Evolutionary conservation across 768 basidiomycete species (phyloP), one percentile per base, ranked within the genome.

Genomic region (Mrakia gelida): DNA sequence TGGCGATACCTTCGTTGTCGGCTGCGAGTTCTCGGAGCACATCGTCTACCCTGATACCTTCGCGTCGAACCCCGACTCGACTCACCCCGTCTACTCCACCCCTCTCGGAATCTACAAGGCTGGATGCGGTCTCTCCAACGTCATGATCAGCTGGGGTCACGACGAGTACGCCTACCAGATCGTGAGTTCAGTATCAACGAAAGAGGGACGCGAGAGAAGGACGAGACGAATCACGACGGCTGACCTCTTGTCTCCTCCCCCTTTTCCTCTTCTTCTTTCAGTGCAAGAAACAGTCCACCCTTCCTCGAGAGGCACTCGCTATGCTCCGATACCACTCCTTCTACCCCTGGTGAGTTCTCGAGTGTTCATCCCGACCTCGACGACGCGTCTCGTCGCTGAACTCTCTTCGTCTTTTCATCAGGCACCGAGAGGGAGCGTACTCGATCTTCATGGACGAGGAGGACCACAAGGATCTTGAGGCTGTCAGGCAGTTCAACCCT

Each of bases 251-350:
- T 54, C 38, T 79, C 72, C 67, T 62, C 28, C 52, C 21, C 15
- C 18, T 28, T 45, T 49, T 28, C 38, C 21, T 9, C 62, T 28
- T 28, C 92, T 95, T 94, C 83, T 87, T 94, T 8, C 90, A 95
- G 80, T 85, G 93, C 79, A 93, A 93, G 84, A 90, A 90, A 80
- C 94, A 95, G 83, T 90, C 90, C 80, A 88, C 87, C 6, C 89
- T 95, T 0, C 94, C 94, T 5, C 88, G 88, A 56, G 94, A 92
- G 81, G 94, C 88, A 0, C 87, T 96, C 41, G 90, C 91, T 11
- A 96, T 96, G 94, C 93, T 96, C 82, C 90, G 94, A 45, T 96
- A 93, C 83, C 94, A 95, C 86, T 92, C 91, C 81, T 96, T 95
- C 87, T 96, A 95, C 85, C 94, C 94, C 85, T 73, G 67, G 65